Percentiles rank a stretch among this genome's conserved stretches.
Conservation (phyloP, 2,329 filamentous ascomycete species). For the Ceratocystis lukuohia region DNA sequence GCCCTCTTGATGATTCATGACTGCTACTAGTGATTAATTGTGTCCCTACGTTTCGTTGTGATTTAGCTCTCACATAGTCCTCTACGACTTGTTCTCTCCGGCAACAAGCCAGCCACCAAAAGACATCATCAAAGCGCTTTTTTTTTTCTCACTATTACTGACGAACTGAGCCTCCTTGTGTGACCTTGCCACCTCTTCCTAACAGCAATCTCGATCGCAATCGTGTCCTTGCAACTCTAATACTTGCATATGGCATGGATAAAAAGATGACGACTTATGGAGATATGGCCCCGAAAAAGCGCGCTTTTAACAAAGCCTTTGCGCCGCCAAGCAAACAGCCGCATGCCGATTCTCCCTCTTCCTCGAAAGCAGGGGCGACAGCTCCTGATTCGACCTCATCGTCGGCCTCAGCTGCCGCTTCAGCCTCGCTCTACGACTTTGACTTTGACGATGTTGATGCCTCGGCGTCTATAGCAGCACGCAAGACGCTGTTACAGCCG, state of each 20-base stretch:
- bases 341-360: background rate
- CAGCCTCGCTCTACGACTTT: conserved; percentile 18
- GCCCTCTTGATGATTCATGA: background rate
- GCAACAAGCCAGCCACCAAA: background rate
- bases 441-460: conserved; percentile 18
- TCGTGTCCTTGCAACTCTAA: background rate
- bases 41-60: no score
- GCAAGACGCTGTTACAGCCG: conserved; percentile 10
- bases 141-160: background rate
- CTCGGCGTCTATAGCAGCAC: conserved; percentile 2
- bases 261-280: conserved; percentile 15
- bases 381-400: conserved; percentile 10
- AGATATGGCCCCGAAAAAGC: conserved; percentile 20
- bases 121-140: background rate
- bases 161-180: background rate
- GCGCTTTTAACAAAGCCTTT: conserved; percentile 19
- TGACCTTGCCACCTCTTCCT: background rate
- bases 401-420: conserved; percentile 4
- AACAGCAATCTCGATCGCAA: background rate
- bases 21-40: no score
- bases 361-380: background rate
- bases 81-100: background rate
- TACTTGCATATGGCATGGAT: background rate
- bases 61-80: no score
- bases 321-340: conserved; percentile 16